Percentiles rank a stretch among this genome's conserved stretches.
Conservation (phyloP, 768 basidiomycete genomes). For the Ephemerocybe angulata region DNA sequence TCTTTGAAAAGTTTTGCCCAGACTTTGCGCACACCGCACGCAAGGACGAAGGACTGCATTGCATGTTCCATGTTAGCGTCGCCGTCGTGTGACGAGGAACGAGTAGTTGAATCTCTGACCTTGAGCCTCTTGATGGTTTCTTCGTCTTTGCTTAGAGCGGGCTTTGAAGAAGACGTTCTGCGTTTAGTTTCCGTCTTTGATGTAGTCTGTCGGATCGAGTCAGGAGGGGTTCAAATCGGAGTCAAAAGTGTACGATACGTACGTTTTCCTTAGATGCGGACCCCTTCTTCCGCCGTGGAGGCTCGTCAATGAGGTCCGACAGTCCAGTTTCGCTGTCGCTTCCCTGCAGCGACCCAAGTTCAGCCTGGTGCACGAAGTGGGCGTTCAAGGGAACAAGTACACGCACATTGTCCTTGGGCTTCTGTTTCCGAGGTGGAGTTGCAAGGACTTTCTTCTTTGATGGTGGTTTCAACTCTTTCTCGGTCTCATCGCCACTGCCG, state of each 20-base stretch:
- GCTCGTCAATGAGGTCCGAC: slow-evolving; percentile 58
- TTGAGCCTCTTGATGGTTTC: slow-evolving; percentile 74
- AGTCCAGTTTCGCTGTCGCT: slow-evolving; percentile 55
- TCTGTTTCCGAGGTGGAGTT: background rate
- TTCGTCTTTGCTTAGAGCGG: slow-evolving; percentile 52
- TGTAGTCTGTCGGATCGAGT: too few species aligned
- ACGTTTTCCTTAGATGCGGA: slow-evolving; percentile 30
- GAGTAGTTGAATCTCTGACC: too few species aligned
- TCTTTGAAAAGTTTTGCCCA: slow-evolving; percentile 75
- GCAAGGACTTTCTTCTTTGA: background rate
- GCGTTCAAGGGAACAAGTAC: background rate
- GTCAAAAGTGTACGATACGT: background rate
- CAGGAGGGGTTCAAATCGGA: background rate
- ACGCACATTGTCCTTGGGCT: background rate
- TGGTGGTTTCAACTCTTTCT: background rate
- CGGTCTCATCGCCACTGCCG: background rate
- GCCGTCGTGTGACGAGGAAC: too few species aligned
- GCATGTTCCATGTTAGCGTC: too few species aligned
- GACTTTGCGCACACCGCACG: slow-evolving; percentile 73
- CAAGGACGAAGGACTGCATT: slow-evolving; percentile 61
- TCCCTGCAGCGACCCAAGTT: slow-evolving; percentile 4
- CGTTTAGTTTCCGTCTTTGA: slow-evolving; percentile 28
- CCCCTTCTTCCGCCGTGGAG: slow-evolving; percentile 43
- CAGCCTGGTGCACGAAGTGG: background rate
- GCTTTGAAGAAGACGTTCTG: slow-evolving; percentile 16